phyloP scores from a whole-genome alignment of 1,284 basidiomycete genomes.

The Cryptococcus sp. region DNA sequence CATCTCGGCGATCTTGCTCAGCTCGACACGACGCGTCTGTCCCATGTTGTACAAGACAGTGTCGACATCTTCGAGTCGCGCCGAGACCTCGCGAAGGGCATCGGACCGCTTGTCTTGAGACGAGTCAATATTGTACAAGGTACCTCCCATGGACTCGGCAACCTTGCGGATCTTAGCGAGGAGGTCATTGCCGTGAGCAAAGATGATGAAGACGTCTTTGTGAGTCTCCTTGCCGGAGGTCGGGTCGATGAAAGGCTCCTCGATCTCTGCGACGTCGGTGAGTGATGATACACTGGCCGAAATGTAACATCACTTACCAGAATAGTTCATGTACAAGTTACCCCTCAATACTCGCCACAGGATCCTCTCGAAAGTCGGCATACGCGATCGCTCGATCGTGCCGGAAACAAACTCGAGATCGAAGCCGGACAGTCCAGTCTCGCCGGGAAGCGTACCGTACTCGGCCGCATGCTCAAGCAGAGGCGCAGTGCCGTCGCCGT shows the following conservation, averaged over 20 bases:
- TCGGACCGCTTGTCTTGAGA: conserved; percentile 90
- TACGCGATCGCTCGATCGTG: conserved; percentile 88
- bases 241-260: conserved; percentile 87
- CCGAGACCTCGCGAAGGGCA: conserved; percentile 83
- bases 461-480: conserved; percentile 86
- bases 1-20: conserved; percentile 81
- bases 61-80: conserved; percentile 89
- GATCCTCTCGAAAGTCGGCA: conserved; percentile 94
- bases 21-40: conserved; percentile 79
- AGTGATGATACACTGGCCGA: conserved; percentile 2
- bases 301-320: conserved; percentile 43
- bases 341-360: conserved; percentile 97
- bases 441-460: conserved; percentile 55
- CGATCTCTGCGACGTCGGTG: conserved; percentile 65
- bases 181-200: conserved; percentile 91
- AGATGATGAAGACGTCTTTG: conserved; percentile 99
- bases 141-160: conserved; percentile 96
- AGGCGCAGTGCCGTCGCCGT: conserved; percentile 73
- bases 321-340: conserved; percentile 99
- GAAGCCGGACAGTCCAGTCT: conserved; percentile 61
- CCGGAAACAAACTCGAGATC: conserved; percentile 98
- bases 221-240: conserved; percentile 75
- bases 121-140: conserved; percentile 92
- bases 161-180: conserved; percentile 98
- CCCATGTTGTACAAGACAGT: conserved; percentile 88